Evolutionary conservation across 1,284 basidiomycete species (phyloP).

Genomic region (Cryptococcus depauperatus): DNA sequence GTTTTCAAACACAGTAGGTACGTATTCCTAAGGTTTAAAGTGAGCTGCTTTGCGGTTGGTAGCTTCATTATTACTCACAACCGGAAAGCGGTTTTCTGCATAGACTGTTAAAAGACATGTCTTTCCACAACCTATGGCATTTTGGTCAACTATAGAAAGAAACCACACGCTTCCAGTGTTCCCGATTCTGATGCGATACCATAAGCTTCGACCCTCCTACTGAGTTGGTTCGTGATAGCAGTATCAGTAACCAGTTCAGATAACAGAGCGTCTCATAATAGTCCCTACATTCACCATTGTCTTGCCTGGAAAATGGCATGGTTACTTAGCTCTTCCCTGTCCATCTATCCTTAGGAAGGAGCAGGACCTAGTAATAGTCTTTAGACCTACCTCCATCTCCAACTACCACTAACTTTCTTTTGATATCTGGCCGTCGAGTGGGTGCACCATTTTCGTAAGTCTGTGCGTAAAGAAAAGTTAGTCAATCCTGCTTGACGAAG

Average conservation of each 20-base stretch:
- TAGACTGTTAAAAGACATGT: constrained; percentile 55
- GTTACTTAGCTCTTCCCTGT: too few species aligned
- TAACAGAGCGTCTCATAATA: too few species aligned
- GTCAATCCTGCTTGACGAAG: neutral
- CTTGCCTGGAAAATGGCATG: too few species aligned
- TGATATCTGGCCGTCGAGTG: constrained; percentile 61
- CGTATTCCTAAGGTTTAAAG: constrained; percentile 62
- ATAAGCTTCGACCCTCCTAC: too few species aligned
- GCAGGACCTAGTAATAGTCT: too few species aligned
- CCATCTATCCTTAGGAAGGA: too few species aligned
- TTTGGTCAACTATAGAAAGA: too few species aligned
- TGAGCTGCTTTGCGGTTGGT: neutral
- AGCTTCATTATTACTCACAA: constrained; percentile 4
- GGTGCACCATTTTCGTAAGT: constrained; percentile 16
- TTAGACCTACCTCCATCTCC: constrained; percentile 42
- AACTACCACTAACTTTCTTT: constrained; percentile 83
- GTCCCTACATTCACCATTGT: too few species aligned
- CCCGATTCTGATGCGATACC: too few species aligned
- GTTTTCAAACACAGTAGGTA: constrained; percentile 98
- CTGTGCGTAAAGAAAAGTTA: neutral
- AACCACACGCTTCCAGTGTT: neutral
- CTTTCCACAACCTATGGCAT: constrained; percentile 56
- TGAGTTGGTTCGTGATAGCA: too few species aligned
- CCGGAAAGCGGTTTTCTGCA: constrained; percentile 94
- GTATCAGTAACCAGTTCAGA: too few species aligned